Evolutionary conservation across 1,284 basidiomycete genomes (phyloP), one percentile per base, ranked within the genome.

Genomic region (Cryptococcus neoformans): DNA sequence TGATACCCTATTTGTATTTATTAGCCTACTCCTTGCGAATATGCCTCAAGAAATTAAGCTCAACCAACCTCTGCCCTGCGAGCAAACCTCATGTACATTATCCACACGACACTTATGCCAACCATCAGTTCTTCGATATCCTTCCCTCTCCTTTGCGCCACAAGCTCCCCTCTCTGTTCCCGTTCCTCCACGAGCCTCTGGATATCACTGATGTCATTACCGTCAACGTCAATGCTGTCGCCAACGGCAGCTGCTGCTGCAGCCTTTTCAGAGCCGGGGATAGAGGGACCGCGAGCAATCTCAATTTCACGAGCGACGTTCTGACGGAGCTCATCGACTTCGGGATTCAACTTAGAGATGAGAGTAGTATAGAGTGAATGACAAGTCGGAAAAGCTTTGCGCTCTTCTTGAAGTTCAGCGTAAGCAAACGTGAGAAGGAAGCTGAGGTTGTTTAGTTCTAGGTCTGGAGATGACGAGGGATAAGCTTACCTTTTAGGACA

Each of bases 51-150:
- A 35, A 21, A 28, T 28, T 28, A 28, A 28, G 28, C 28, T 6
- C n/a, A 35, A 71, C 79, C 61, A 44, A 80, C 80, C 67, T 94
- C 90, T 0, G 89, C 85, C n/a, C 92, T 82, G 51, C 90, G 80
- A 0, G 87, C 87, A 67, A 93, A 97, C 12, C 94, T 84, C 87
- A 99, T 97, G 75, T 95, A 93, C 82, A 92, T 88, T 73, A 84
- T 82, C 83, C 84, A 85, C 6, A 82, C 82, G 46, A 82, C 77
- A 21, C 81, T 80, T 3, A 79, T 74, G 2, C 78, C 80, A 14
- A 77, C 77, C 59, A 79, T 75, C 48, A 80, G 64, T 12, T 77
- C 78, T 36, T 81, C 79, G n/a, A 84, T 68, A 49, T 82, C 81
- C 67, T 66, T 76, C 47, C 60, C 75, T n/a, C 78, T 61, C 16